Conservation (phyloP, 1,284 basidiomycete species). For the Irpex sp. region DNA sequence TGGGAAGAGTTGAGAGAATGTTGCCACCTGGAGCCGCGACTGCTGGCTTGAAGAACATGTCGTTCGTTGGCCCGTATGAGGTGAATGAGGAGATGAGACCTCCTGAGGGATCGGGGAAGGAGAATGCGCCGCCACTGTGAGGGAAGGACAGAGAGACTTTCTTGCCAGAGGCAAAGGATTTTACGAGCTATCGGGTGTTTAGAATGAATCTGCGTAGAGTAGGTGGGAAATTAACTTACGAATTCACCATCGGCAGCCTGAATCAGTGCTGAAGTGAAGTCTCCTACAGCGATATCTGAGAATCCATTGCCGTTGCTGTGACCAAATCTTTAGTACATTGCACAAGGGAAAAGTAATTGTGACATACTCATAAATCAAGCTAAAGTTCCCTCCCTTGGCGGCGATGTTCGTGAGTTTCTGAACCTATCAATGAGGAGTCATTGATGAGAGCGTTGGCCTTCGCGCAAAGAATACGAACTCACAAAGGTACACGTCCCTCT, state of each 20-base stretch:
- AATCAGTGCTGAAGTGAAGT: constrained; percentile 38
- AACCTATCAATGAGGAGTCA: constrained; percentile 19
- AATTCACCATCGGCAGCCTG: constrained; percentile 27
- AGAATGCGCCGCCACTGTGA: constrained; percentile 25
- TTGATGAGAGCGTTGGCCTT: constrained; percentile 5
- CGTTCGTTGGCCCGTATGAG: constrained; percentile 47
- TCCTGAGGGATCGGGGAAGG: constrained; percentile 32
- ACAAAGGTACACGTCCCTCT: constrained; percentile 49
- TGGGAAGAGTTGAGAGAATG: constrained; percentile 53
- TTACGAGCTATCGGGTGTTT: constrained; percentile 27
- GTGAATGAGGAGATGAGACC: constrained; percentile 43
- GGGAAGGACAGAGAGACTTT: constrained; percentile 40
- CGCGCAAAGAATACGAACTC: constrained; percentile 5
- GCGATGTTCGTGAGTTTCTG: constrained; percentile 44
- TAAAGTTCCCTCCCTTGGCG: constrained; percentile 41
- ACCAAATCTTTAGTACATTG: neutral
- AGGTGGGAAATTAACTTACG: constrained; percentile 15
- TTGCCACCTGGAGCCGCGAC: constrained; percentile 46
- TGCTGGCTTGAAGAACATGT: constrained; percentile 44
- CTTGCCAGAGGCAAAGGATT: constrained; percentile 34
- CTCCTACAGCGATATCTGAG: constrained; percentile 31
- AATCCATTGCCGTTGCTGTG: constrained; percentile 43
- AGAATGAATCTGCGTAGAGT: too few relatives aligned
- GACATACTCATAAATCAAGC: constrained; percentile 50
- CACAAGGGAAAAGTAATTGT: neutral